Evolutionary conservation across 2,329 filamentous ascomycete species (phyloP), one percentile per base, ranked within the genome.

Genomic region (Arthroderma sp.): DNA sequence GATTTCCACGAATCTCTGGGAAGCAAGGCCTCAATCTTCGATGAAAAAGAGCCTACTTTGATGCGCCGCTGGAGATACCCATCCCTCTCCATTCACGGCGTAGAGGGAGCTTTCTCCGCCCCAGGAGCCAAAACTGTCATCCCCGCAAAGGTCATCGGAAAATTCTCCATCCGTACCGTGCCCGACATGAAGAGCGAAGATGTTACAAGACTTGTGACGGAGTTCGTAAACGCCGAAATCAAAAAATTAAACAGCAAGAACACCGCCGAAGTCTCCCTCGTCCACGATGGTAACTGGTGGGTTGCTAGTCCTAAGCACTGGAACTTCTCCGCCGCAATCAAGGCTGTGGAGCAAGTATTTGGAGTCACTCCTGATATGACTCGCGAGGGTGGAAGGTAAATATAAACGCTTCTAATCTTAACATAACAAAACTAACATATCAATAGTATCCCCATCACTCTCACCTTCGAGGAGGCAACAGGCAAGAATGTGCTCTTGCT

Each of bases 201-300:
- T 60, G 93, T 94, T 58, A 93, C 94, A 68, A 75, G 80, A 60
- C 74, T 82, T 38, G 89, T 98, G 37, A 83, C 79, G 70, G 81
- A 84, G 63, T 83, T 88, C 63, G 75, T 96, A 52, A 76, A 89
- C 60, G 80, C 83, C 52, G 79, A 84, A 54, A 95, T 94, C 63
- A 81, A 83, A 56, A 86, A 87, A 67, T 75, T 96, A 31, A 77
- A 78, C 53, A 91, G 83, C 67, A 98, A 98, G 75, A 98, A 98
- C 73, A 87, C 74, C 10, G 66, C 94, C 60, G 84, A 85, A 57
- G 80, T 87, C 43, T 80, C 74, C 60, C 74, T 88, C 47, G 81
- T 89, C 67, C 91, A 98, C 71, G 81, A 80, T 48, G 91, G 91
- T 55, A 95, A 95, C 70, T 98, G 91, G 91, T 98, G 91, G 91